A percentile compares a stretch with the other conserved stretches of the same genome.
phyloP scores from a whole-genome alignment of 345 rosid genomes.

The Garcia nutans region DNA sequence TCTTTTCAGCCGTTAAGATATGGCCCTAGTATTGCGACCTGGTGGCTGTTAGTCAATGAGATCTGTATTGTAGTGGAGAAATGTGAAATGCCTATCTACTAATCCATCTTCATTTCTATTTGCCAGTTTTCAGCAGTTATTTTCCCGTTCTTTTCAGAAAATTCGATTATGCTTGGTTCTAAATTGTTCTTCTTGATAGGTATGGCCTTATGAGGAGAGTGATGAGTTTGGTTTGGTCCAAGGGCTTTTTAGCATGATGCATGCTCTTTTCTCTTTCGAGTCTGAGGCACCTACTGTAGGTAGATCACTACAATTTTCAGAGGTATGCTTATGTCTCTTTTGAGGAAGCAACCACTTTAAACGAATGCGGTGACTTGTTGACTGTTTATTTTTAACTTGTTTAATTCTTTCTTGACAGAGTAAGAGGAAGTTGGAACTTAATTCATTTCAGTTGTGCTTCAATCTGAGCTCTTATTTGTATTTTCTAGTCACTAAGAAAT shows the following conservation, averaged over 20 bases:
- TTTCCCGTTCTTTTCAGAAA: background rate
- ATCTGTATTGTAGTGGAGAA: background rate
- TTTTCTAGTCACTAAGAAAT: conserved; percentile 74
- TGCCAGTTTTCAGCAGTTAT: background rate
- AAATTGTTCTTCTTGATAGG: conserved; percentile 34
- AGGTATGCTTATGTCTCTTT: conserved; percentile 39
- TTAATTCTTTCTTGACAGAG: conserved; percentile 31
- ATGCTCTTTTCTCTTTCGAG: conserved; percentile 53
- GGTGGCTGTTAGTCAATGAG: conserved; percentile 9
- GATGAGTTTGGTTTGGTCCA: conserved; percentile 80
- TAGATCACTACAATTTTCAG: conserved; percentile 35
- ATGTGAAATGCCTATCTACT: background rate
- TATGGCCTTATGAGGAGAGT: conserved; percentile 95
- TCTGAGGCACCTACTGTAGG: conserved; percentile 33
- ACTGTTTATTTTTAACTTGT: background rate
- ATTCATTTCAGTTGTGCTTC: conserved; percentile 58
- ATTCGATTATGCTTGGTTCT: background rate
- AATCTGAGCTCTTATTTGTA: conserved; percentile 80
- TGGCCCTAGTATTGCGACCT: background rate
- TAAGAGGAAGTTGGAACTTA: conserved; percentile 60
- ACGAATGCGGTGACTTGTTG: background rate
- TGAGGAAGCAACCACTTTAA: background rate
- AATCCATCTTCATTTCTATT: background rate
- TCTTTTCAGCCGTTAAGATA: background rate
- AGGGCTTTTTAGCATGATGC: conserved; percentile 83